Percentiles rank a stretch among this genome's conserved stretches.
Conservation (phyloP, 345 rosid species). For the Brassica nigra region DNA sequence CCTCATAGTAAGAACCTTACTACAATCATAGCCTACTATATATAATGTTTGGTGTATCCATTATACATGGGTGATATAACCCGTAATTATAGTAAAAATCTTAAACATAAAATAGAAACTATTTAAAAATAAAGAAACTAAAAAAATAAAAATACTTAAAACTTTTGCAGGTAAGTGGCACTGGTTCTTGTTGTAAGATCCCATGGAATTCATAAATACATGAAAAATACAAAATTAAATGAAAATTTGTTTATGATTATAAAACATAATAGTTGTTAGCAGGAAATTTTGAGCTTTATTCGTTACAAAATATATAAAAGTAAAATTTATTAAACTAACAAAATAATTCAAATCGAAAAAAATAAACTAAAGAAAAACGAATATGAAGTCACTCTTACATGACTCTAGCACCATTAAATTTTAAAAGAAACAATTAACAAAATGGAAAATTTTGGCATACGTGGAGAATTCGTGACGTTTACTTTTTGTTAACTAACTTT, state of each 20-base stretch:
- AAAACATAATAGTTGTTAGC: background rate
- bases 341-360: background rate
- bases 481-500: constrained; percentile 34
- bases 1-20: too few species aligned
- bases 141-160: background rate
- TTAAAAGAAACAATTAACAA: background rate
- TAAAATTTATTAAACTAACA: background rate
- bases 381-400: background rate
- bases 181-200: background rate
- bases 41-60: background rate
- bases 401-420: background rate
- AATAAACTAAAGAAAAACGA: background rate
- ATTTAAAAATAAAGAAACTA: background rate
- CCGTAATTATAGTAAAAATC: background rate
- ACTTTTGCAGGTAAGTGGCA: background rate
- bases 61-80: background rate
- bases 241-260: background rate
- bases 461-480: constrained; percentile 28
- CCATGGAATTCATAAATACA: background rate
- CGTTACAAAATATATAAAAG: background rate
- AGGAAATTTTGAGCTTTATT: background rate
- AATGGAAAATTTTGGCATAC: constrained; percentile 17
- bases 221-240: background rate
- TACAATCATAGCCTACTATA: too few species aligned
- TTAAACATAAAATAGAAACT: background rate